phyloP scores from a whole-genome alignment of 2,329 filamentous ascomycete species.

The Calycina herbarum region DNA sequence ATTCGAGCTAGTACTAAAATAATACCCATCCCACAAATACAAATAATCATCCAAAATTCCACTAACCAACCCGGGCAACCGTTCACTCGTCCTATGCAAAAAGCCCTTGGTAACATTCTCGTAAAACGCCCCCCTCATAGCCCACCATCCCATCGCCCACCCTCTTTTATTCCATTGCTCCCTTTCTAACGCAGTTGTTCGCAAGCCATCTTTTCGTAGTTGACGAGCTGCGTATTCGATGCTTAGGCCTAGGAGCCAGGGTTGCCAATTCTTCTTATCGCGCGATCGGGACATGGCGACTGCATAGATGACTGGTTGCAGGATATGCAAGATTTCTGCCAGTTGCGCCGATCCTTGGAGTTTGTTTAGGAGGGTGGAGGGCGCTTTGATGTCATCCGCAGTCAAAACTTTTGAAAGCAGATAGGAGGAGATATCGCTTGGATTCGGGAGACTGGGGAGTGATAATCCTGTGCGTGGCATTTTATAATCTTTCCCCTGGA shows the following conservation, averaged over 20 bases:
- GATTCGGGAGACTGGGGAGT: slow-evolving; percentile 78
- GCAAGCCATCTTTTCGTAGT: slow-evolving; percentile 59
- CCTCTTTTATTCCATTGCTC: slow-evolving; percentile 87
- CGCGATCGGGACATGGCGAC: slow-evolving; percentile 69
- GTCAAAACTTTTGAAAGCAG: slow-evolving; percentile 88
- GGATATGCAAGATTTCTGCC: slow-evolving; percentile 88
- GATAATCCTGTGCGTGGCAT: slow-evolving; percentile 94
- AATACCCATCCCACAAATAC: slow-evolving; percentile 97
- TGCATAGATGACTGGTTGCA: slow-evolving; percentile 86
- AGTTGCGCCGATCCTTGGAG: slow-evolving; percentile 72
- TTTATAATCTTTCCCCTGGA: slow-evolving; percentile 62
- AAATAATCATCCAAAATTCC: slow-evolving; percentile 94
- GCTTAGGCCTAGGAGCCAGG: slow-evolving; percentile 83
- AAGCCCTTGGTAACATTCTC: slow-evolving; percentile 82
- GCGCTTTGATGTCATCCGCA: slow-evolving; percentile 94
- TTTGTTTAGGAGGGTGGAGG: slow-evolving; percentile 80
- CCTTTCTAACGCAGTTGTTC: slow-evolving; percentile 82
- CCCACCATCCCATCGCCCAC: slow-evolving; percentile 93
- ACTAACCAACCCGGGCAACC: slow-evolving; percentile 66
- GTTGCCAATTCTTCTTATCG: slow-evolving; percentile 80
- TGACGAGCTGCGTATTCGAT: slow-evolving; percentile 90
- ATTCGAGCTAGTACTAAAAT: slow-evolving; percentile 58
- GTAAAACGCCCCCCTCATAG: slow-evolving; percentile 95
- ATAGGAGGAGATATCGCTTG: slow-evolving; percentile 81
- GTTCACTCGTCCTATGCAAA: slow-evolving; percentile 53